Base-by-base conservation (phyloP, 768 basidiomycete species). In the Lyophyllum semitale region DNA sequence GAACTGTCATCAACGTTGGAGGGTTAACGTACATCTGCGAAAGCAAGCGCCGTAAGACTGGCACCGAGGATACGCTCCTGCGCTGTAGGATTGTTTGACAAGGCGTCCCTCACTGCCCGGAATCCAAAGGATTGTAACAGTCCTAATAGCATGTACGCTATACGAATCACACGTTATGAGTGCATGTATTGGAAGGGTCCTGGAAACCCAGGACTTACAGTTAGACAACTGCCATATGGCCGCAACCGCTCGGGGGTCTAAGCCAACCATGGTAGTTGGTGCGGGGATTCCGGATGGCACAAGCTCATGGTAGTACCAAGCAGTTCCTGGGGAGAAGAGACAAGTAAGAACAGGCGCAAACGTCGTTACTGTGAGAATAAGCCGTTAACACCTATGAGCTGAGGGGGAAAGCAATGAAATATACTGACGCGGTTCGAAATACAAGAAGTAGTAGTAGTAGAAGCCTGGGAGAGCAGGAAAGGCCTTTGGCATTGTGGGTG, bases 51-150 rank as follows among this genome's bases (percentile, higher is more conserved):
- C 33, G 77, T 73, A 51, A 91, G 71, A 51, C 79, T 76, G 3
- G 85, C 80, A 22, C 88, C 87, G 9, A 90, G 61, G 50, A 91
- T 81, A 45, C 81, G 81, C 63, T 91, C 89, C 65, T 90, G 89
- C 3, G 81, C 81, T 18, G 73, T 75, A 3, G 80, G 82, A 60
- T 87, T 77, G 43, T 78, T 61, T 0, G 78, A 76, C 15, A 90
- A 66, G 0, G 84, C 72, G 60, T 89, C 85, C 56, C 86, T 72
- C 23, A 85, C 76, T 1, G 84, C 84, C 23, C 89, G 82, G 65
- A 89, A 88, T 9, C 85, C 85, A 23, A 89, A 63, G 4, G 84
- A 80, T 9, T 85, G 84, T 44, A 88, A 74, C 55, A 90, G 69
- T n/a, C 82, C 66, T 26, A 76, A 59, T 22, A 75, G 61, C 51